phyloP scores from a whole-genome alignment of 768 basidiomycete species.

The Auriculariales sp. region DNA sequence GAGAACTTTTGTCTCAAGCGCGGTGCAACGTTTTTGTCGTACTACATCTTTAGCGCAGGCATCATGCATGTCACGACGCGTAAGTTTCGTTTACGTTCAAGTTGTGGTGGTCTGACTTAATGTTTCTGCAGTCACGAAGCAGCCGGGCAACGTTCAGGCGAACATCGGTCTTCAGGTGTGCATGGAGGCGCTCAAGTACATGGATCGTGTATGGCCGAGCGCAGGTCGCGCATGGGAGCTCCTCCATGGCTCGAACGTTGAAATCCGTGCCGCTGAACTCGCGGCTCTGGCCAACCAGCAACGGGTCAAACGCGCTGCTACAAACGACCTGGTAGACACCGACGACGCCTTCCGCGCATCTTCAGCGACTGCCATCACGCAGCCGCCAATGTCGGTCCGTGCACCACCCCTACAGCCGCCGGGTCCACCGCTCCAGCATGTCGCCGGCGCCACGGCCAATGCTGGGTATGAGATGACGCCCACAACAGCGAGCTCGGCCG shows the following conservation, averaged over 20 bases:
- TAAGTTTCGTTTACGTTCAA: slow-evolving; percentile 19
- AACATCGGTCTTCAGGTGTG: slow-evolving; percentile 50
- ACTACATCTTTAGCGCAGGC: slow-evolving; percentile 65
- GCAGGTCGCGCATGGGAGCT: slow-evolving; percentile 52
- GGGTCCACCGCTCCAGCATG: neutral
- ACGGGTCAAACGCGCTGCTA: neutral
- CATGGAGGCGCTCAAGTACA: slow-evolving; percentile 45
- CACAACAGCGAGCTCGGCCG: neutral
- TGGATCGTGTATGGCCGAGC: slow-evolving; percentile 68
- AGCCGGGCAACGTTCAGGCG: slow-evolving; percentile 58
- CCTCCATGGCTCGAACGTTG: slow-evolving; percentile 49
- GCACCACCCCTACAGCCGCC: neutral
- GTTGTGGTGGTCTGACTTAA: slow-evolving; percentile 7
- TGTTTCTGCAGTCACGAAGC: slow-evolving; percentile 40
- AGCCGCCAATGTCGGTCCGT: no score
- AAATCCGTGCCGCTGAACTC: slow-evolving; percentile 8
- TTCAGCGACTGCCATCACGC: neutral
- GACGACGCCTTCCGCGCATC: neutral
- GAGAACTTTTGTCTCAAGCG: slow-evolving; percentile 47
- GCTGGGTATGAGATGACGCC: neutral
- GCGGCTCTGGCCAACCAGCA: neutral
- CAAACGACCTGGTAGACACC: neutral
- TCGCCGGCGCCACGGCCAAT: neutral
- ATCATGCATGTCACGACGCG: slow-evolving; percentile 70
- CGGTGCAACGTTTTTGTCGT: slow-evolving; percentile 51